Conservation (phyloP, 2,329 filamentous ascomycete genomes). For the Macrophomina pseudophaseolina region DNA sequence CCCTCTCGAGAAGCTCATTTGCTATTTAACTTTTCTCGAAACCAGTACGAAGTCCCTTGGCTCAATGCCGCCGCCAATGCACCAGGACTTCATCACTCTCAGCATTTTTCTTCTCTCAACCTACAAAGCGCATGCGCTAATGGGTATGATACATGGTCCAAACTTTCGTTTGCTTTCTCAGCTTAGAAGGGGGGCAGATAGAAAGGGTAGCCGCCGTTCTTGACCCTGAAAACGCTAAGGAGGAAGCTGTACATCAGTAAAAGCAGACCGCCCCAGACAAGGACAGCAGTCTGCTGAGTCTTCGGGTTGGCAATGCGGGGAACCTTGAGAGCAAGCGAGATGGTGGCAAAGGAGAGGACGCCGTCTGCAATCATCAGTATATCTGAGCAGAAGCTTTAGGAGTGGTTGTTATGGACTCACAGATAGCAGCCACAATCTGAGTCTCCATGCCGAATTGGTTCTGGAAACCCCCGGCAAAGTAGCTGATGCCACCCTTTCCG, state of each 20-base stretch:
- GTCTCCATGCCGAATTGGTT: slow-evolving; percentile 94
- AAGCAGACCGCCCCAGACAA: slow-evolving; percentile 78
- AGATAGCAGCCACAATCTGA: slow-evolving; percentile 91
- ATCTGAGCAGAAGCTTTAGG: background rate
- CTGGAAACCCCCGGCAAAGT: slow-evolving; percentile 91
- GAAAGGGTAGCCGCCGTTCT: slow-evolving; percentile 96
- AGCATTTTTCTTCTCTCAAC: background rate
- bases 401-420: slow-evolving; percentile 61
- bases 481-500: slow-evolving; percentile 82
- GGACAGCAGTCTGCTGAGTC: slow-evolving; percentile 78
- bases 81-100: background rate
- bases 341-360: slow-evolving; percentile 84
- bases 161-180: background rate
- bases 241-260: slow-evolving; percentile 92
- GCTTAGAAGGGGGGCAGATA: slow-evolving; percentile 83
- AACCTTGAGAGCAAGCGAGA: slow-evolving; percentile 88
- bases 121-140: background rate
- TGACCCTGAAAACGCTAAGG: slow-evolving; percentile 88
- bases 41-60: background rate
- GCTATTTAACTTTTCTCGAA: slow-evolving; percentile 16
- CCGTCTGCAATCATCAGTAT: slow-evolving; percentile 61
- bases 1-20: background rate
- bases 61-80: background rate
- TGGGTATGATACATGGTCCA: slow-evolving; percentile 1
- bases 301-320: slow-evolving; percentile 82